phyloP scores from a whole-genome alignment of 108 stramenopile species.

The Schizochytrium sp. region DNA sequence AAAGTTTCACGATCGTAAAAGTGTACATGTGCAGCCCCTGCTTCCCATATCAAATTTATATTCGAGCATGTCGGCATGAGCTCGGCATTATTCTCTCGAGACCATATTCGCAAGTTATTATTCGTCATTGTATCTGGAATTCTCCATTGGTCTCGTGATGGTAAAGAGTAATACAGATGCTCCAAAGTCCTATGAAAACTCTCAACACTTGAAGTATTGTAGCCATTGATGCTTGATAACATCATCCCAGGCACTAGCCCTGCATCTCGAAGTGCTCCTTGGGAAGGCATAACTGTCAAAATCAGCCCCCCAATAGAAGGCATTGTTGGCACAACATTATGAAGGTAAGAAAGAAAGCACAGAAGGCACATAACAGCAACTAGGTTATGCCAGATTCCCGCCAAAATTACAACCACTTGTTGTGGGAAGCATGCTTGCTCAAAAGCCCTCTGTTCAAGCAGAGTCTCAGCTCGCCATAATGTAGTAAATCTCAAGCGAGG shows the following conservation, averaged over 20 bases:
- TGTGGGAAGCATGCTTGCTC: too few relatives aligned
- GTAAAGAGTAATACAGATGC: too few relatives aligned
- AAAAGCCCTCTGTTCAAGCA: not conserved
- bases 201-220: too few relatives aligned
- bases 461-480: not conserved
- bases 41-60: too few relatives aligned
- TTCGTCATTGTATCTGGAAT: too few relatives aligned
- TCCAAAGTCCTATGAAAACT: too few relatives aligned
- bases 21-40: too few relatives aligned
- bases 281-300: not conserved
- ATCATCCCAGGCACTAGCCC: slow-evolving; percentile 7
- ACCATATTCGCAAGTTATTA: too few relatives aligned
- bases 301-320: not conserved
- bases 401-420: not conserved
- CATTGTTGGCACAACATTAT: not conserved
- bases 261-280: not conserved
- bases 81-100: too few relatives aligned
- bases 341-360: not conserved
- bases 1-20: too few relatives aligned
- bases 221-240: not conserved
- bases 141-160: too few relatives aligned
- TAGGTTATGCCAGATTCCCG: not conserved
- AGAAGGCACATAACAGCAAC: not conserved
- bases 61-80: too few relatives aligned
- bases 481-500: not conserved